Evolutionary conservation across 805 yeast genomes (phyloP), one percentile per base, ranked within the genome.

Genomic region (Pichia pseudocactophila): DNA sequence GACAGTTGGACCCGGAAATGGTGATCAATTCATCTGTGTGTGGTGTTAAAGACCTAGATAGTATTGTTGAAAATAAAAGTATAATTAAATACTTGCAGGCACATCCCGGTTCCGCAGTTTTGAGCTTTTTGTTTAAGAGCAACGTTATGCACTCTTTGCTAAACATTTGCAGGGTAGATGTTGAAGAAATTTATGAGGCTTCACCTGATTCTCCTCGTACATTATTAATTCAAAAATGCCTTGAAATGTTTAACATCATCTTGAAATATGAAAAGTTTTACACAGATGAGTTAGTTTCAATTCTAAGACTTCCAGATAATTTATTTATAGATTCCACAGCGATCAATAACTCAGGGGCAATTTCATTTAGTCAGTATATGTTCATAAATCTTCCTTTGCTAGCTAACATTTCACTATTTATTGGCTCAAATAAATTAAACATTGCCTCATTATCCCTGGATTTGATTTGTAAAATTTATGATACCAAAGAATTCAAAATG

Each of bases 401-500:
- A 18, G 84, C 85, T 0, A 83, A 83, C 48, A 58, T 88, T 36
- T 82, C 92, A 0, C 61, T 88, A 15, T 86, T 85, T 53, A 77
- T 82, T 39, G 87, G 94, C 1, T 64, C 78, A 1, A 57, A 69
- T 4, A 68, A 77, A 44, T 47, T 62, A 9, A 52, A 61, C 1
- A 62, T 88, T 27, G 80, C 92, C 0, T 1, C 55, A 62, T 3
- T 66, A 90, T 0, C 57, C 88, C 15, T 55, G 64, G 11, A 66
- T 87, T 12, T 22, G 25, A 64, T 90, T 38, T 55, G 61, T 6
- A 64, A 64, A 40, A 62, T 87, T 6, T 65, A 82, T 0, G 17
- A 16, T 2, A 49, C 57, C 7, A 60, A 73, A 11, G 69, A 69
- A 36, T 80, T 81, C 28, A 56, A 53, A 12, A 56, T 59, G 15